phyloP scores from a whole-genome alignment of 768 basidiomycete species.

The Tephrocybe sp. region DNA sequence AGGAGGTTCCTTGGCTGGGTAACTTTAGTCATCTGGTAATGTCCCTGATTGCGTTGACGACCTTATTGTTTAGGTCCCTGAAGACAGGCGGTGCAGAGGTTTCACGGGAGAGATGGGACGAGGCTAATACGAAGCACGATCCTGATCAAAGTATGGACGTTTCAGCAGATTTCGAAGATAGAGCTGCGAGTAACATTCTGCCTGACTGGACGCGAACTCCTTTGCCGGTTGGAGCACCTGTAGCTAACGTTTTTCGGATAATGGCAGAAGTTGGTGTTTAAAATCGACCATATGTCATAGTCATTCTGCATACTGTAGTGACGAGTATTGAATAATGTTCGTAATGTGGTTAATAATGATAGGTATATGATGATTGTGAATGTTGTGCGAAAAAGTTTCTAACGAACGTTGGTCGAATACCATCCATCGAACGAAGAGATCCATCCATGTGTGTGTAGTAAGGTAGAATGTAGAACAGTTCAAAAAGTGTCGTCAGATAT shows the following conservation, averaged over 20 bases:
- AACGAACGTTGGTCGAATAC: not conserved
- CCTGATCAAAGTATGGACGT: constrained; percentile 40
- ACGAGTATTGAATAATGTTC: constrained; percentile 1
- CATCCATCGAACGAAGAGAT: not conserved
- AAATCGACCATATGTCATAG: constrained; percentile 9
- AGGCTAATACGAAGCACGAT: constrained; percentile 51
- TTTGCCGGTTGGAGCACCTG: constrained; percentile 63
- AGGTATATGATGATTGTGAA: not conserved
- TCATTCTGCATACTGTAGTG: constrained; percentile 7
- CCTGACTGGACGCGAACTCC: constrained; percentile 83
- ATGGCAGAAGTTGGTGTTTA: constrained; percentile 20
- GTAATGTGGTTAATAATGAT: constrained; percentile 3
- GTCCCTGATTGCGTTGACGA: not conserved
- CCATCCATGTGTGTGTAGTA: not conserved
- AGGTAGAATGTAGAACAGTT: not conserved
- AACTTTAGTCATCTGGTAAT: constrained; percentile 27
- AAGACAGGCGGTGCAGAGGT: constrained; percentile 88
- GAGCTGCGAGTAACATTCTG: constrained; percentile 44
- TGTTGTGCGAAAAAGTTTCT: not conserved
- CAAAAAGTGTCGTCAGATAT: constrained; percentile 40
- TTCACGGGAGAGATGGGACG: constrained; percentile 84
- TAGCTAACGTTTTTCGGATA: constrained; percentile 35
- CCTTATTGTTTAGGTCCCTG: constrained; percentile 53
- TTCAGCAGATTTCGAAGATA: constrained; percentile 32
- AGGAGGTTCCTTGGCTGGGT: constrained; percentile 93